Conservation (phyloP, 345 rosid species). For the Salix koriyanagi region DNA sequence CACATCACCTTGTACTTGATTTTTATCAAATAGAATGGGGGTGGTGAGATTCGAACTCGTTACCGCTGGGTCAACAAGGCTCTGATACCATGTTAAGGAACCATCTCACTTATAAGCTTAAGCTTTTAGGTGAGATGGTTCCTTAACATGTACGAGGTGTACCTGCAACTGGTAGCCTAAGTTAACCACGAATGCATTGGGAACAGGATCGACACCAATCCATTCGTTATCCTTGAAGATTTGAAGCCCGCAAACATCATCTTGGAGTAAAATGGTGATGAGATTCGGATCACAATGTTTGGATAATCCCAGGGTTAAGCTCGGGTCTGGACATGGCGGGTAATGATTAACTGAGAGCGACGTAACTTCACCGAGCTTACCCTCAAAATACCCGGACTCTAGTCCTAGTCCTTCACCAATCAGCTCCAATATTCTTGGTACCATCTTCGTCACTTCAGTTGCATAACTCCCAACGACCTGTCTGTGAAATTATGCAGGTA, state of each 20-base stretch:
- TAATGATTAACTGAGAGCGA: background rate
- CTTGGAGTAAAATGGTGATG: conserved; percentile 22
- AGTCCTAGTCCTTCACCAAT: conserved; percentile 24
- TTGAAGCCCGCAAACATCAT: conserved; percentile 18
- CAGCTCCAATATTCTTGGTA: conserved; percentile 11
- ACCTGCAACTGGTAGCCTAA: conserved; percentile 21
- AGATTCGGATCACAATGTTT: background rate
- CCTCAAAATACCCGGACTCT: background rate
- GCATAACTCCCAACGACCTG: conserved; percentile 15
- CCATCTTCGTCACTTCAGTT: conserved; percentile 21
- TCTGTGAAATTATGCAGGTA: background rate
- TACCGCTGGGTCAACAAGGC: too few relatives aligned
- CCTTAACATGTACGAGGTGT: background rate
- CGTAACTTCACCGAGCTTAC: background rate
- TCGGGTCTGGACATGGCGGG: background rate
- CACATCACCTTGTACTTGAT: too few relatives aligned
- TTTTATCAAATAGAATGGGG: too few relatives aligned
- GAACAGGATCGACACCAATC: conserved; percentile 27
- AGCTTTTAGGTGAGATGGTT: too few relatives aligned
- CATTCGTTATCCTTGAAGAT: conserved; percentile 26
- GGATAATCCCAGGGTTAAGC: background rate
- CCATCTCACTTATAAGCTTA: too few relatives aligned
- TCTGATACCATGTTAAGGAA: too few relatives aligned
- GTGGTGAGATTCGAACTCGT: too few relatives aligned
- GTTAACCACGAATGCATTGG: conserved; percentile 31